Conservation (phyloP, 2,329 filamentous ascomycete genomes). For the Colletotrichum cereale region DNA sequence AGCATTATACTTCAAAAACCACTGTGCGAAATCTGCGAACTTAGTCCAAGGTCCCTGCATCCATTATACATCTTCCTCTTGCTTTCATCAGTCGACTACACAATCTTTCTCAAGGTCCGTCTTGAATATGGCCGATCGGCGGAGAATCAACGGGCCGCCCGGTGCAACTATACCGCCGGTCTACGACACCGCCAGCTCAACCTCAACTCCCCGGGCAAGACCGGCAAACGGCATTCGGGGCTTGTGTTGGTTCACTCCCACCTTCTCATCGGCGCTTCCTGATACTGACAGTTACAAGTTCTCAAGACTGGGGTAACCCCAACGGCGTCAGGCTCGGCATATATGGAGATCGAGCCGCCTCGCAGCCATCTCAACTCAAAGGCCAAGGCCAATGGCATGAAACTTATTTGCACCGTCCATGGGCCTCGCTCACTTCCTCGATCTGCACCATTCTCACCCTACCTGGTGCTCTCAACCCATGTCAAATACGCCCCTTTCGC, state of each 20-base stretch:
- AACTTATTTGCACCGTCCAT: constrained; percentile 93
- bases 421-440: constrained; percentile 91
- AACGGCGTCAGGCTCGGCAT: constrained; percentile 93
- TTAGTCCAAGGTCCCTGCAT: neutral
- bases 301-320: constrained; percentile 93
- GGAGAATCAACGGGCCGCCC: constrained; percentile 89
- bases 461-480: constrained; percentile 90
- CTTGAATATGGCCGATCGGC: constrained; percentile 79
- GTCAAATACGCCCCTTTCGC: constrained; percentile 98
- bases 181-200: constrained; percentile 64
- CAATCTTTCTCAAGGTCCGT: neutral
- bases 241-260: constrained; percentile 76
- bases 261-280: neutral
- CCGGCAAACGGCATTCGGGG: constrained; percentile 81
- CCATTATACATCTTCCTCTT: neutral
- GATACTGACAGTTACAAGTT: constrained; percentile 64
- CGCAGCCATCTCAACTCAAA: constrained; percentile 51
- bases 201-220: constrained; percentile 65
- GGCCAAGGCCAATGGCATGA: constrained; percentile 75
- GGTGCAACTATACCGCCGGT: constrained; percentile 82
- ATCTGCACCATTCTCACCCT: constrained; percentile 91
- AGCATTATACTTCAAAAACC: neutral
- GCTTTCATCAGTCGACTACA: neutral
- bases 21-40: neutral
- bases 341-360: constrained; percentile 74